Conservation (phyloP, 2,329 filamentous ascomycete species). For the Fusarium tanahbumbuense region DNA sequence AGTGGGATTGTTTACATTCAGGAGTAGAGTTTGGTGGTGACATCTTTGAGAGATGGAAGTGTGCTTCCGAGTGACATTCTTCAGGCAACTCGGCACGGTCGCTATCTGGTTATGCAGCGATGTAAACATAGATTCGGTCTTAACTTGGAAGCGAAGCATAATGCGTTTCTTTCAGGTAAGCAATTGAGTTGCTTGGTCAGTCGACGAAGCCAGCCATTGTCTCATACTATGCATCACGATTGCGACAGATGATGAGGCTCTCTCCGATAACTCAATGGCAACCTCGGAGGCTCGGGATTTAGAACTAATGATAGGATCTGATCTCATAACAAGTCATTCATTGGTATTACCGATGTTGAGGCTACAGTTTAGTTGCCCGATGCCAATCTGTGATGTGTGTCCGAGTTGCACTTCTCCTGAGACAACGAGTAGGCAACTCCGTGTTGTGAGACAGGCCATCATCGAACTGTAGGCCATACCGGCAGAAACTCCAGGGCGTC, state of each 20-base stretch:
- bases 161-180: not conserved
- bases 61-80: not conserved
- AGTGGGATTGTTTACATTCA: not conserved
- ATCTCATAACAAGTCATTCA: not conserved
- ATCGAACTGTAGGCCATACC: not conserved
- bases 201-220: not conserved
- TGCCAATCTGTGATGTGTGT: not conserved
- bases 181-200: not conserved
- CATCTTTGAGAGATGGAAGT: not conserved
- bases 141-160: not conserved
- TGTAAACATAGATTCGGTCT: not conserved
- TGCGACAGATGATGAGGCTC: not conserved
- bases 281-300: not conserved
- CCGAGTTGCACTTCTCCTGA: not conserved
- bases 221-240: not conserved
- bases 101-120: not conserved
- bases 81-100: not conserved
- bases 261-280: not conserved
- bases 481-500: accelerated
- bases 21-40: not conserved
- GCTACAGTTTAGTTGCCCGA: not conserved
- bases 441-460: no score
- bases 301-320: not conserved
- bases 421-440: not conserved
- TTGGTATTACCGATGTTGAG: not conserved